A percentile compares a stretch with the other conserved stretches of the same genome.
Conservation (phyloP, 2,329 filamentous ascomycete genomes). For the Ophiostoma sp. region DNA sequence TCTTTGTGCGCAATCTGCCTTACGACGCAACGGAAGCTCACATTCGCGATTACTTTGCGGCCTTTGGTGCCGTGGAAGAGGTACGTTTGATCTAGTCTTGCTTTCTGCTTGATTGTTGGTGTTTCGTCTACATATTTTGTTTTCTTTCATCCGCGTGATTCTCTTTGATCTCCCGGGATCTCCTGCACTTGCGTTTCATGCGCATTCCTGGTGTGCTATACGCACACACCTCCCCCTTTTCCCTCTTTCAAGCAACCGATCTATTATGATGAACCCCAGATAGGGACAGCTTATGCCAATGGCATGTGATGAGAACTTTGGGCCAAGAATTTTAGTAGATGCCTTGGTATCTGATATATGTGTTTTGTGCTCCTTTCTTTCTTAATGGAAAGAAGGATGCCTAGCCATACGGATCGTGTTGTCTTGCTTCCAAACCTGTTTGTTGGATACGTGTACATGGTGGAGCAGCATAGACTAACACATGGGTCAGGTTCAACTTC, state of each 20-base stretch:
- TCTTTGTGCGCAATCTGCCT: constrained; percentile 85
- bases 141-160: no score
- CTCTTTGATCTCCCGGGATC: not conserved
- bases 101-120: not conserved
- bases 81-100: constrained; percentile 53
- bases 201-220: constrained; percentile 1
- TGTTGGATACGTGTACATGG: not conserved
- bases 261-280: constrained; percentile 87
- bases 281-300: constrained; percentile 98
- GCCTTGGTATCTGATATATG: constrained; percentile 73
- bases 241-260: constrained; percentile 6
- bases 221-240: not conserved
- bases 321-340: constrained; percentile 99
- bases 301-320: constrained; percentile 81
- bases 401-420: not conserved
- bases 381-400: not conserved
- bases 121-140: not conserved
- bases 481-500: constrained; percentile 71
- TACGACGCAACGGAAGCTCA: constrained; percentile 76
- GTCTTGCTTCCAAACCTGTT: constrained; percentile 10
- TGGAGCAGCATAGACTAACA: not conserved
- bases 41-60: constrained; percentile 63
- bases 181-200: not conserved
- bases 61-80: constrained; percentile 76
- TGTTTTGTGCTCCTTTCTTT: not conserved